Base-by-base conservation (phyloP, 805 yeast species). In the Metschnikowia cubensis region DNA sequence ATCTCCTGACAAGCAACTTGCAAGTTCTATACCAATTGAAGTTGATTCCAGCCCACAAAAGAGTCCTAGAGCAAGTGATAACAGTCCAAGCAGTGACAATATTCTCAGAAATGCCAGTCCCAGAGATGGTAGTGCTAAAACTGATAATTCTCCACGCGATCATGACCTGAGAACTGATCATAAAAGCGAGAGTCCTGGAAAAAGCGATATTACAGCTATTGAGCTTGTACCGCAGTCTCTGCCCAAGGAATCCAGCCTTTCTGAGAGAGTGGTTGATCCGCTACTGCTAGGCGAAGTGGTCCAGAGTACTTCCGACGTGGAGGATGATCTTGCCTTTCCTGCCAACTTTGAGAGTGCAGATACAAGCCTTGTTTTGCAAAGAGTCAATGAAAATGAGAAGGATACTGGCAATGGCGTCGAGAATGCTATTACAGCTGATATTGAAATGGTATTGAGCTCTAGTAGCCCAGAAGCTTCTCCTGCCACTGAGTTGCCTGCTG, bases 151-250 rank as follows among this genome's bases (percentile, higher is more conserved):
- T 8, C 4, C 1, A 25, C 29, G 29, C 8, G 29, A 25, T 3
- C 8, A 25, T 25, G 29, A 25, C 11, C 4, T 25, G 29, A 25
- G 1, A 25, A 10, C 29, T 25, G 29, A 25, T 25, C 8, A 25
- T 25, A 25, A 25, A 25, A 10, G 29, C 8, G 29, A 42, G n/a
- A 42, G 45, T 18, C 37, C 45, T 18, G 22, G 29, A 33, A 18
- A 31, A 14, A 41, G 34, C 36, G 46, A 43, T 11, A 15, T 17
- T 6, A 17, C 20, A 17, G 46, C 29, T 18, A 15, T 43, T 7
- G 39, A 22, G 20, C 39, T 35, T 31, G 46, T 15, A 33, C 46
- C 46, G 13, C 46, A 43, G 25, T 43, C 46, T 18, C 46, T 43
- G 46, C 46, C 46, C 17, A 43, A 43, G 21, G 46, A 43, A n/a